A percentile compares a stretch with the other conserved stretches of the same genome.
Evolutionary conservation across 176 grass and related monocot species (phyloP).

Genomic region (Thinopyrum elongatum): DNA sequence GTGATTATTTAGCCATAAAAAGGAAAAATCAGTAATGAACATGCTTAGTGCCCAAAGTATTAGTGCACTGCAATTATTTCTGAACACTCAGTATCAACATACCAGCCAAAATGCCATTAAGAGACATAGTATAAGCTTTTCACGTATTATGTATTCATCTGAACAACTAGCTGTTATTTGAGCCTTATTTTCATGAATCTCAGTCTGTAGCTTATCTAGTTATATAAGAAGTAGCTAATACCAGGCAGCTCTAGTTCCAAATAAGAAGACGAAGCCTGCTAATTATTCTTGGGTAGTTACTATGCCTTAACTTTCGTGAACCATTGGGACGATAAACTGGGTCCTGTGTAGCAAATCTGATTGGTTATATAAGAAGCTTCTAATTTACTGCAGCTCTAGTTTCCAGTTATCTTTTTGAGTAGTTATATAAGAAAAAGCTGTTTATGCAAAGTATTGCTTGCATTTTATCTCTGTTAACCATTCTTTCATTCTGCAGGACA

Average conservation of each 20-base stretch:
- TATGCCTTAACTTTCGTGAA: background rate
- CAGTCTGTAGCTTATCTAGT: background rate
- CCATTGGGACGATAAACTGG: background rate
- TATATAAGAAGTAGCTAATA: too few species aligned
- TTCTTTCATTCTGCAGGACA: conserved; percentile 35
- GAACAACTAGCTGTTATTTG: background rate
- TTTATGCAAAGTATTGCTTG: background rate
- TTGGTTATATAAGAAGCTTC: background rate
- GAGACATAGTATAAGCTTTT: background rate
- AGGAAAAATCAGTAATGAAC: conserved; percentile 10
- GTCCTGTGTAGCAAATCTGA: background rate
- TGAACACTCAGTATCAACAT: conserved; percentile 23
- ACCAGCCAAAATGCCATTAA: conserved; percentile 74
- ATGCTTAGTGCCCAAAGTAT: background rate
- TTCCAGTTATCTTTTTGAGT: background rate
- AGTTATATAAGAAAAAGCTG: background rate
- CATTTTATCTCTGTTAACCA: background rate
- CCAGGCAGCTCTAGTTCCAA: background rate
- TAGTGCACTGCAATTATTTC: conserved; percentile 1
- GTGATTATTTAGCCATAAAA: conserved; percentile 34
- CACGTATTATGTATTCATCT: background rate
- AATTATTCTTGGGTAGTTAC: background rate
- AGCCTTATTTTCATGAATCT: background rate
- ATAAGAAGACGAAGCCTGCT: background rate
- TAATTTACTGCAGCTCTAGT: background rate